phyloP scores from a whole-genome alignment of 345 rosid genomes.

The Camelina neglecta region DNA sequence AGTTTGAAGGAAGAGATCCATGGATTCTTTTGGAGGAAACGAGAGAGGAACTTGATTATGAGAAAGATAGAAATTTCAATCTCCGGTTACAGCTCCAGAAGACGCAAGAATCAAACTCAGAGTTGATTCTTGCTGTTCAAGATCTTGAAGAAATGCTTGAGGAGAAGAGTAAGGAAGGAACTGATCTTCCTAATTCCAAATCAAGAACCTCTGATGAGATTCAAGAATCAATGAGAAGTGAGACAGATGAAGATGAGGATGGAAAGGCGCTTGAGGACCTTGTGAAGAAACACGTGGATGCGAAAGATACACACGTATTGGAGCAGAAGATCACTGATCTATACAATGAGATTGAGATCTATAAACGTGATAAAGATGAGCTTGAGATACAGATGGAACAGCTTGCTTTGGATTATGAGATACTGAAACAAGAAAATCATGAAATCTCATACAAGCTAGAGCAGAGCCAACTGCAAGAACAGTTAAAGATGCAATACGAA shows the following conservation, averaged over 20 bases:
- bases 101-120: constrained; percentile 84
- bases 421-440: constrained; percentile 86
- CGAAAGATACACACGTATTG: constrained; percentile 55
- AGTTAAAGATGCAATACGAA: constrained; percentile 73
- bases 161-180: constrained; percentile 55
- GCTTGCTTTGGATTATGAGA: constrained; percentile 96
- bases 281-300: constrained; percentile 67
- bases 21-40: constrained; percentile 69
- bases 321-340: constrained; percentile 79
- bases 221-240: constrained; percentile 44
- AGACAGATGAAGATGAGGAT: constrained; percentile 77
- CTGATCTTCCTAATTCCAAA: constrained; percentile 41
- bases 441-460: constrained; percentile 70
- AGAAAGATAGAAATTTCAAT: constrained; percentile 71
- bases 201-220: constrained; percentile 41
- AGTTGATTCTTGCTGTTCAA: constrained; percentile 87
- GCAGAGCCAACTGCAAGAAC: constrained; percentile 87
- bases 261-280: constrained; percentile 86
- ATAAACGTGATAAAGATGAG: constrained; percentile 80
- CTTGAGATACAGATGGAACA: constrained; percentile 94
- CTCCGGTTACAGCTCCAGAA: constrained; percentile 83
- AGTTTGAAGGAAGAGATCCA: constrained; percentile 62
- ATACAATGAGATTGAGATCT: constrained; percentile 73
- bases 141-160: constrained; percentile 84
- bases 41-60: constrained; percentile 71